phyloP scores from a whole-genome alignment of 2,329 filamentous ascomycete species.

The Calonectria pseudoturangicola region DNA sequence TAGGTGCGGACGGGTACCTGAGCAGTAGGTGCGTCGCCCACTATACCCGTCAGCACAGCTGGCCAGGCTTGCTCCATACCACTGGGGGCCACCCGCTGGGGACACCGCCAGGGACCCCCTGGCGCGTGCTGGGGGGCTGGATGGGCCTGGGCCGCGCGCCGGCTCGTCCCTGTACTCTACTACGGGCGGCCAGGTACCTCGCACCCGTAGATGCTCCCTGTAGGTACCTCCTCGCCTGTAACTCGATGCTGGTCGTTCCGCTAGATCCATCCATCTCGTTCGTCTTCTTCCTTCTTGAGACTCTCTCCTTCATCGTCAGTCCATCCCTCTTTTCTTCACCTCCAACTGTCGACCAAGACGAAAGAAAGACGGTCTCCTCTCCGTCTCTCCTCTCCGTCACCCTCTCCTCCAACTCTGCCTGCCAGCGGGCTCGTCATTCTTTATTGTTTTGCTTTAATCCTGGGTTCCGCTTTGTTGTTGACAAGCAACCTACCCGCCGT shows the following conservation, averaged over 20 bases:
- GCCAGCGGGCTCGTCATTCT: conserved; percentile 73
- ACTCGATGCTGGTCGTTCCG: conserved; percentile 17
- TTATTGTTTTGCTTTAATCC: conserved; percentile 50
- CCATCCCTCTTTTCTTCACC: conserved; percentile 50
- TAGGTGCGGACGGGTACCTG: conserved; percentile 26
- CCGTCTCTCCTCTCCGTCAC: conserved; percentile 47
- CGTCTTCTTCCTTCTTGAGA: conserved; percentile 48
- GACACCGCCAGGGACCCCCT: conserved; percentile 10
- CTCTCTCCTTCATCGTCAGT: conserved; percentile 59
- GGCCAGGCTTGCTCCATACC: conserved; percentile 26
- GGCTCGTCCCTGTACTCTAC: conserved; percentile 30
- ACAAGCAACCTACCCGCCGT: conserved; percentile 40
- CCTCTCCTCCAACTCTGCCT: conserved; percentile 61
- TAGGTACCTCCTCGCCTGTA: conserved; percentile 33
- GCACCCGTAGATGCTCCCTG: conserved; percentile 17
- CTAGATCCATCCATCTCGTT: conserved; percentile 40
- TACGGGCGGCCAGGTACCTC: conserved; percentile 13
- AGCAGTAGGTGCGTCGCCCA: conserved; percentile 19
- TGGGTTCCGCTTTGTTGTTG: conserved; percentile 46
- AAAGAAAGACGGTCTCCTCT: conserved; percentile 48
- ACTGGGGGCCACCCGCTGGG: conserved; percentile 28
- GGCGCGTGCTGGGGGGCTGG: conserved; percentile 34
- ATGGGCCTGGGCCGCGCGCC: conserved; percentile 34
- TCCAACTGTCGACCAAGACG: conserved; percentile 61
- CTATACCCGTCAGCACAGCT: conserved; percentile 8